Conservation (phyloP, 1,284 basidiomycete genomes). For the Termitomyces sp. region DNA sequence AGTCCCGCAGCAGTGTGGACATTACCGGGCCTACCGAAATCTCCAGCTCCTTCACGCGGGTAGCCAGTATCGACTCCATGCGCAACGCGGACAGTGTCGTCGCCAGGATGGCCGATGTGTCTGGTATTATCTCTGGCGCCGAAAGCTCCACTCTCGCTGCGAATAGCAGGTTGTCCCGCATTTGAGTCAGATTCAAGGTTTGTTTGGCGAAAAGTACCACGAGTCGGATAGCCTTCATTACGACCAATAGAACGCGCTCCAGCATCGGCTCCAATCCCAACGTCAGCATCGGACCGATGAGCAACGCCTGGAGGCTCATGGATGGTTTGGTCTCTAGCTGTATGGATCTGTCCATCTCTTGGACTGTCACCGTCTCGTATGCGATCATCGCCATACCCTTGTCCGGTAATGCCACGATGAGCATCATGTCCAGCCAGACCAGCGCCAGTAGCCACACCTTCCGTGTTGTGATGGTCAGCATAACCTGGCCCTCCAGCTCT, state of each 20-base stretch:
- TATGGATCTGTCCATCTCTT: neutral
- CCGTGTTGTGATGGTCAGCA: neutral
- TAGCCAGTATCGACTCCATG: neutral
- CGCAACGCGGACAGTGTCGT: neutral
- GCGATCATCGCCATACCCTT: neutral
- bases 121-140: neutral
- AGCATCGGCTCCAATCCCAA: neutral
- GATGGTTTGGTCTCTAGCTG: neutral
- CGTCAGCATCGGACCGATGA: neutral
- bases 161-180: neutral
- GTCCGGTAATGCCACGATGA: neutral
- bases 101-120: neutral
- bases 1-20: neutral
- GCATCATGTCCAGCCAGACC: neutral
- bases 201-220: neutral
- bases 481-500: neutral
- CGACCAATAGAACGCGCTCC: neutral
- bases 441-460: neutral
- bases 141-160: neutral
- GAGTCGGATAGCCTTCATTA: neutral
- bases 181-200: neutral
- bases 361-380: neutral
- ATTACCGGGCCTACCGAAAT: neutral
- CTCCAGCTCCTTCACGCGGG: neutral
- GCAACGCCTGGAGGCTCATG: neutral